Base-by-base conservation (phyloP, 352 stramenopile genomes). In the Phytopythium boreale region DNA sequence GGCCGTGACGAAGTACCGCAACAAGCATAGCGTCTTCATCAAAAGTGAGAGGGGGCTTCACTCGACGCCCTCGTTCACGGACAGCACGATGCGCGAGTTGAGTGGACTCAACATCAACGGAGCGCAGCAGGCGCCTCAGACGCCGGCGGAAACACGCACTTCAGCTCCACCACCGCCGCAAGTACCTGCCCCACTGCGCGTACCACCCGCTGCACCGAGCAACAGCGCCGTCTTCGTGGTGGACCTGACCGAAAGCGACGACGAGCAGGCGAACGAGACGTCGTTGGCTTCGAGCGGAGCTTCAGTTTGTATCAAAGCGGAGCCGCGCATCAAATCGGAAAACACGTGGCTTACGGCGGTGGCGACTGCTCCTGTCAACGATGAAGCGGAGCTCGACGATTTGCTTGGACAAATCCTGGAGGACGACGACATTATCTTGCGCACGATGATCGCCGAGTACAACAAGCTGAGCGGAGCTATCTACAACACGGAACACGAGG, bases 381-480 rank as follows among this genome's bases (percentile, higher is more conserved):
- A 37, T 12, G 59, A 66, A 20, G 39, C 69, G n/a, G 66, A 75
- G 47, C 60, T 79, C 4, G 74, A 82, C 27, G 51, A 69, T 12
- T 27, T 77, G 43, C 79, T 75, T 51, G 66, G 76, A 26, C 69
- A 75, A 51, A 63, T 59, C 22, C 67, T 77, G 61, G 65, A 75
- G 0, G 70, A 89, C n/a, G 77, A 81, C 56, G 82, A 91, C 49
- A 63, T 73, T n/a, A 56, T 88, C 31, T 65, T 80, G 62, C 66
- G 68, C 12, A 79, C 66, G 17, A 84, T 88, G 77, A 74, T 89
- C 22, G 59, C 61, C 27, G 72, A 88, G 62, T 92, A 92, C 74
- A 87, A 88, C 50, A 65, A 66, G 0, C 46, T 84, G 26, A 90
- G 70, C 53, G 62, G 65, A 10, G 68, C 69, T 17, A 80, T 89